Percentiles rank a stretch among this genome's conserved stretches.
These are phyloP conservation scores for Rhizophora apiculata DNA, from an alignment of 345 rosid genomes.

Conservation along the genomic window DNA sequence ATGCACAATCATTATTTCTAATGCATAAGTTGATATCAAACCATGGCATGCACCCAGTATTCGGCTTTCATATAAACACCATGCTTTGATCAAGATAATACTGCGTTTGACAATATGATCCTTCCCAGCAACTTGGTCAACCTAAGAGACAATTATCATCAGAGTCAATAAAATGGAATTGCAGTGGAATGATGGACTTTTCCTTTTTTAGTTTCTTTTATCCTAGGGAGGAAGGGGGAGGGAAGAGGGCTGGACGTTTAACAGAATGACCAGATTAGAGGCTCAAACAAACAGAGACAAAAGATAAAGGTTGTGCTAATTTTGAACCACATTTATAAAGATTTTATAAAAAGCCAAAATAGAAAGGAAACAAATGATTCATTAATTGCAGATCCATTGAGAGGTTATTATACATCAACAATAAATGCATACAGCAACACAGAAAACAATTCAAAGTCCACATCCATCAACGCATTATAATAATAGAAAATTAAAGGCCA, in stretches of 20 bases:
- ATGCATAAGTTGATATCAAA: constrained; percentile 33
- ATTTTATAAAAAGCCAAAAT: neutral
- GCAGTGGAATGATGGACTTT: no score
- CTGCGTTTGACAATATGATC: constrained; percentile 30
- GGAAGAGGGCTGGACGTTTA: no score
- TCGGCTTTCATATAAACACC: constrained; percentile 42
- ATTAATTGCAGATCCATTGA: neutral
- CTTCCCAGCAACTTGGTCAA: constrained; percentile 26
- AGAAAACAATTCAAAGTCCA: neutral
- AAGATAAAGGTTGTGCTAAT: neutral
- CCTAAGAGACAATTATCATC: constrained; percentile 16
- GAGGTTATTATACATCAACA: neutral
- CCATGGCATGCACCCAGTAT: constrained; percentile 41
- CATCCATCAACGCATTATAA: neutral
- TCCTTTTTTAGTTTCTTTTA: no score
- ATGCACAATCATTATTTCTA: constrained; percentile 28
- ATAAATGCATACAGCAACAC: neutral
- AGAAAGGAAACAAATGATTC: neutral
- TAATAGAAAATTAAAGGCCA: neutral
- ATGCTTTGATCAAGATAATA: constrained; percentile 32
- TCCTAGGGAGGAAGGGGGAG: no score
- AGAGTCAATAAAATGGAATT: no score
- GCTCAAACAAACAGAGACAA: neutral
- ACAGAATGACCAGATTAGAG: neutral
- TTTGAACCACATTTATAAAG: neutral